phyloP scores from a whole-genome alignment of 345 rosid genomes.

The Carallia brachiata region DNA sequence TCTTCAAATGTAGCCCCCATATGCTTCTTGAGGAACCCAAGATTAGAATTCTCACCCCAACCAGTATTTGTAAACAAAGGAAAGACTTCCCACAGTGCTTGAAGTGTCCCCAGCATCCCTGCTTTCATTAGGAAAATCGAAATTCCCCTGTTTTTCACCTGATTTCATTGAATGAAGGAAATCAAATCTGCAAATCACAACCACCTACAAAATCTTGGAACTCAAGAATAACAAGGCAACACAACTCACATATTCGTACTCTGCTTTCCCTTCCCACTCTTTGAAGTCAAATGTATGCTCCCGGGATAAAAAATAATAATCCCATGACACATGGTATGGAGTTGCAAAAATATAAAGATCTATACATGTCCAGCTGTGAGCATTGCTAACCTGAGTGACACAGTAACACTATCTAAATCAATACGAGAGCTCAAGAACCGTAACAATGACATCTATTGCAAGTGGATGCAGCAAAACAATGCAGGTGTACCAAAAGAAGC shows the following conservation, averaged over 20 bases:
- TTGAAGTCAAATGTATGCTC: constrained; percentile 80
- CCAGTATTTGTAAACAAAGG: constrained; percentile 90
- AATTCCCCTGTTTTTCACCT: constrained; percentile 87
- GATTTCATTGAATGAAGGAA: constrained; percentile 14
- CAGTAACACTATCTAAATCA: constrained; percentile 13
- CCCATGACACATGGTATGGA: constrained; percentile 95
- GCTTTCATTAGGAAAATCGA: constrained; percentile 98
- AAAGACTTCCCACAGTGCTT: constrained; percentile 93
- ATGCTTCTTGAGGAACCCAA: constrained; percentile 79
- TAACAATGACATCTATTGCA: not conserved
- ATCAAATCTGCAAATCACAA: constrained; percentile 11
- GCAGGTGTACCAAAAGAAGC: not conserved
- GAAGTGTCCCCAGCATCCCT: constrained; percentile 93
- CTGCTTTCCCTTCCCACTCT: constrained; percentile 86
- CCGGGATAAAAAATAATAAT: constrained; percentile 75
- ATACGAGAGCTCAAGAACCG: constrained; percentile 8
- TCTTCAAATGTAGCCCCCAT: constrained; percentile 75
- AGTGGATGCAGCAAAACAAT: not conserved
- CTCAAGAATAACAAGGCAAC: not conserved
- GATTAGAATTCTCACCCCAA: constrained; percentile 90
- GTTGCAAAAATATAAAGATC: constrained; percentile 94
- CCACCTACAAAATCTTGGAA: constrained; percentile 11
- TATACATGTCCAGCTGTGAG: constrained; percentile 98
- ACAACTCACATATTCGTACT: constrained; percentile 74
- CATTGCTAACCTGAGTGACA: constrained; percentile 55